Conservation (phyloP, 495 filamentous ascomycete species). For the Geoglossum glabrum region DNA sequence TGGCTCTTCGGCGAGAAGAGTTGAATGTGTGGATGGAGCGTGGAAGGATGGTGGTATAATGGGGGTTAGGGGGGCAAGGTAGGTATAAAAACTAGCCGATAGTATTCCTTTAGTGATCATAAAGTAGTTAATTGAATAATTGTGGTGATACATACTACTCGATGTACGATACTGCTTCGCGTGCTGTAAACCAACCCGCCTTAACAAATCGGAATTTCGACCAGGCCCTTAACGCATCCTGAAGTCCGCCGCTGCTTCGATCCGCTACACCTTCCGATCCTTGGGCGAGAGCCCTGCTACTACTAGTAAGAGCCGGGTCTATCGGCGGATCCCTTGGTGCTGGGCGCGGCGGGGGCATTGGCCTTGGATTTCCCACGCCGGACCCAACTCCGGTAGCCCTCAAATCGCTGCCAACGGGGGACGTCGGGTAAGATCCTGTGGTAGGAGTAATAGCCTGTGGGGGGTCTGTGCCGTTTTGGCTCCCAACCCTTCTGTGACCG, state of each 20-base stretch:
- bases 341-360: background rate
- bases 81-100: constrained; percentile 55
- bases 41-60: constrained; percentile 74
- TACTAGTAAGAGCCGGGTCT: constrained; percentile 1
- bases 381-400: background rate
- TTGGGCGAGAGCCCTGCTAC: background rate
- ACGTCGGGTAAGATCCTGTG: background rate
- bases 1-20: constrained; percentile 71
- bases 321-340: background rate
- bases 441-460: constrained; percentile 7
- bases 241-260: constrained; percentile 8
- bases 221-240: constrained; percentile 68
- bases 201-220: constrained; percentile 77
- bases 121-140: background rate
- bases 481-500: constrained; percentile 17
- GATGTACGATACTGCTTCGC: constrained; percentile 81
- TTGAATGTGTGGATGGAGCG: constrained; percentile 47
- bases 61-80: constrained; percentile 76
- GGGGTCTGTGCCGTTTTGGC: constrained; percentile 7
- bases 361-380: background rate
- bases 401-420: background rate
- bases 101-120: constrained; percentile 8
- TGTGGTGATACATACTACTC: constrained; percentile 42
- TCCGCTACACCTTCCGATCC: constrained; percentile 13
- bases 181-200: constrained; percentile 87